These are phyloP conservation scores for Aureobasidium sp. DNA, from an alignment of 2,329 filamentous ascomycete genomes.

Conservation along the genomic window DNA sequence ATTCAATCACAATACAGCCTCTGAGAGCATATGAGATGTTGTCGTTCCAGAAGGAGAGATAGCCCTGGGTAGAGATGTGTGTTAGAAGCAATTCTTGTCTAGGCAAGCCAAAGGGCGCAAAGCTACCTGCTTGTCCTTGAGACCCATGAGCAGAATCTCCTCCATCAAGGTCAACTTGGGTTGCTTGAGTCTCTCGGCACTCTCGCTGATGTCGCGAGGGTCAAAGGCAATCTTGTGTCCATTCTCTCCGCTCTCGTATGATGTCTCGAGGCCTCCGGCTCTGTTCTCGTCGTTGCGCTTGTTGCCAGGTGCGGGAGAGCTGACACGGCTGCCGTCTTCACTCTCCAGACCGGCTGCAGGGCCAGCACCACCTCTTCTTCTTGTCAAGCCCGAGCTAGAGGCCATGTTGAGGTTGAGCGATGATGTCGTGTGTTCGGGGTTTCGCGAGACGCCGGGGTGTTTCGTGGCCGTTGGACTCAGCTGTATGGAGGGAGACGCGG, in stretches of 20 bases:
- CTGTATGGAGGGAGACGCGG: slow-evolving; percentile 8
- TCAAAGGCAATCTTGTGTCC: slow-evolving; percentile 99
- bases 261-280: slow-evolving; percentile 58
- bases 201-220: slow-evolving; percentile 94
- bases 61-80: slow-evolving; percentile 55
- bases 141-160: slow-evolving; percentile 85
- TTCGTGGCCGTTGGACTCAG: slow-evolving; percentile 12
- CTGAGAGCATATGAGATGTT: slow-evolving; percentile 98
- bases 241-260: slow-evolving; percentile 84
- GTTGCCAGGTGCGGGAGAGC: slow-evolving; percentile 57
- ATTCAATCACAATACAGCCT: slow-evolving; percentile 95
- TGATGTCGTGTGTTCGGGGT: slow-evolving; percentile 1
- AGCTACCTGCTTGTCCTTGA: slow-evolving; percentile 96
- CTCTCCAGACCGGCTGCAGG: slow-evolving; percentile 49
- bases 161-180: slow-evolving; percentile 99
- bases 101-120: background rate
- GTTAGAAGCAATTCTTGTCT: background rate
- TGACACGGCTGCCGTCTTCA: slow-evolving; percentile 58
- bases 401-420: slow-evolving; percentile 42
- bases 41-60: slow-evolving; percentile 99
- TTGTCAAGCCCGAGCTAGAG: slow-evolving; percentile 63
- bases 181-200: slow-evolving; percentile 91
- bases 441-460: background rate
- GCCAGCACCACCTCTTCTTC: slow-evolving; percentile 56
- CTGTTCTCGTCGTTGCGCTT: slow-evolving; percentile 29